phyloP scores from a whole-genome alignment of 2,329 filamentous ascomycete species.

The Claviceps cyperi region DNA sequence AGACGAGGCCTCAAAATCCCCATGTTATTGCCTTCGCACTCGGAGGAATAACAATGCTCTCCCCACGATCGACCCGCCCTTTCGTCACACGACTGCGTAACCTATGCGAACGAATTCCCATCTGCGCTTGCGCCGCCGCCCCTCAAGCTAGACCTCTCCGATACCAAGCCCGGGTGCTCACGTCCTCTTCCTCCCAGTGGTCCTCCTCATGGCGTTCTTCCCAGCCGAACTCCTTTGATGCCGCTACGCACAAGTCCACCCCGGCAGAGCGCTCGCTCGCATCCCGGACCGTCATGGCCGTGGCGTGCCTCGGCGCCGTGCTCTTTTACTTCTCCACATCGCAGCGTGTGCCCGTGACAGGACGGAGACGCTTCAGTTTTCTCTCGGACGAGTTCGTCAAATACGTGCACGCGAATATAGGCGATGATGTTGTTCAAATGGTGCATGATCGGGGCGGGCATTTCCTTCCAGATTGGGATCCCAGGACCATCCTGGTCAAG shows the following conservation, averaged over 20 bases:
- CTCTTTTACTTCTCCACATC: conserved; percentile 54
- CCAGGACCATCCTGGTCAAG: conserved; percentile 40
- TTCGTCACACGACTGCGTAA: background rate
- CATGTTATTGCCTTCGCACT: background rate
- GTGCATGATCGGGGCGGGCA: conserved; percentile 34
- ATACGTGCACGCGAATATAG: conserved; percentile 17
- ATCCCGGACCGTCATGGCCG: conserved; percentile 22
- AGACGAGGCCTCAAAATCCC: background rate
- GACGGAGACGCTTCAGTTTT: conserved; percentile 57
- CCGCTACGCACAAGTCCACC: conserved; percentile 13
- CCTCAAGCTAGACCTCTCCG: background rate
- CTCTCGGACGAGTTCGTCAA: conserved; percentile 43
- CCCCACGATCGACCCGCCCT: background rate
- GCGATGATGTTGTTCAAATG: conserved; percentile 33
- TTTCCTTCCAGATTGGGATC: conserved; percentile 46
- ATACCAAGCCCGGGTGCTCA: background rate
- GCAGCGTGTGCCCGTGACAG: conserved; percentile 59
- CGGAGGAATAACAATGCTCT: background rate
- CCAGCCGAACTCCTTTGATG: conserved; percentile 11
- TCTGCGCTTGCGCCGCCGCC: background rate
- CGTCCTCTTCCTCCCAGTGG: conserved; percentile 7
- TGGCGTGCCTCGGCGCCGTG: conserved; percentile 29
- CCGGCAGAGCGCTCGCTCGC: conserved; percentile 16
- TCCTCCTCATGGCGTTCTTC: conserved; percentile 7
- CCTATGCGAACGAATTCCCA: background rate